Percentiles rank a stretch among this genome's conserved stretches.
Conservation (phyloP, 2,329 filamentous ascomycete species). For the Clonostachys solani region DNA sequence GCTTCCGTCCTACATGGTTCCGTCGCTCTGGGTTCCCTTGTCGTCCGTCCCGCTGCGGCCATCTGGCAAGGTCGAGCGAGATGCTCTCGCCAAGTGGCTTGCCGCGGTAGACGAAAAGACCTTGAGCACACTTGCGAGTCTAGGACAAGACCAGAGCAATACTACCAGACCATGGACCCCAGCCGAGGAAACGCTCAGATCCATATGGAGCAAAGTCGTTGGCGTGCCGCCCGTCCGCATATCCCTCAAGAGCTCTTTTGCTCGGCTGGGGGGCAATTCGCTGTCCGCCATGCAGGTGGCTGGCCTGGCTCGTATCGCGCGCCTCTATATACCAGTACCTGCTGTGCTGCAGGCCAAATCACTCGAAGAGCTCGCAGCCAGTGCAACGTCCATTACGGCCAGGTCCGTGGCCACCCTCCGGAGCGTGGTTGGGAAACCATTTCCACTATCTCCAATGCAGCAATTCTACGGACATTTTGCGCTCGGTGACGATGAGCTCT, state of each 20-base stretch:
- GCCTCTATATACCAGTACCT: too few relatives aligned
- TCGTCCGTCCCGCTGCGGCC: constrained; percentile 32
- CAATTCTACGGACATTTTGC: not conserved
- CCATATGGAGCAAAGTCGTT: too few relatives aligned
- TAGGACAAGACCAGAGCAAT: not conserved
- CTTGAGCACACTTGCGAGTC: not conserved
- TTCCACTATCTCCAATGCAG: not conserved
- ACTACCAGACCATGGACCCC: not conserved
- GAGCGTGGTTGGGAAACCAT: not conserved
- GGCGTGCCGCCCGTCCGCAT: too few relatives aligned
- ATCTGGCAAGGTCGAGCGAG: constrained; percentile 26
- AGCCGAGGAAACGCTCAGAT: too few relatives aligned
- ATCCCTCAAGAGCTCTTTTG: constrained; percentile 22
- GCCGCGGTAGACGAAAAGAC: not conserved
- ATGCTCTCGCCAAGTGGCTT: not conserved
- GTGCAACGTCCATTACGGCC: too few relatives aligned
- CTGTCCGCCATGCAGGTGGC: constrained; percentile 31
- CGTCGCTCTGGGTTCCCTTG: constrained; percentile 3
- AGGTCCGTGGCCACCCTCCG: too few relatives aligned
- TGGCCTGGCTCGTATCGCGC: too few relatives aligned
- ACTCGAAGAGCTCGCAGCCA: too few relatives aligned
- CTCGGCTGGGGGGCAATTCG: constrained; percentile 34
- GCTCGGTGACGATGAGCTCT: not conserved
- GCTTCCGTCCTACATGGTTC: constrained; percentile 6
- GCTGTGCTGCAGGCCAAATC: too few relatives aligned